Percentiles rank a stretch among this genome's conserved stretches.
These are phyloP conservation scores for Xylaria sp. DNA, from an alignment of 2,329 filamentous ascomycete genomes.

Conservation along the genomic window DNA sequence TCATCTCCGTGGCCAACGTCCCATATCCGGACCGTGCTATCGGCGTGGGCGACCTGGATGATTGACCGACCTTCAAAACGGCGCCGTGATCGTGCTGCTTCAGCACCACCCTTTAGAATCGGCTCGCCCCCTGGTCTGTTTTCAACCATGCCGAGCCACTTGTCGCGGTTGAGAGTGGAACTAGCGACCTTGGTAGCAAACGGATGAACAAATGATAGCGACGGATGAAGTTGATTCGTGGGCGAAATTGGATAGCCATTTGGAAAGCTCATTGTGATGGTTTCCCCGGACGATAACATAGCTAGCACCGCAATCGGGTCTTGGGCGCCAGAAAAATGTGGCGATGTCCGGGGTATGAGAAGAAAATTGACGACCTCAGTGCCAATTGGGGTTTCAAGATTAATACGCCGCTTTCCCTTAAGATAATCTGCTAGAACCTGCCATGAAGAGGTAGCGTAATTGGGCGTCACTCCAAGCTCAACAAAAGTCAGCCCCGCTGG, in stretches of 20 bases:
- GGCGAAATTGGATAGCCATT: conserved; percentile 90
- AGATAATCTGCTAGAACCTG: conserved; percentile 83
- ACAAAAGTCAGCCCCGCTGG: conserved; percentile 86
- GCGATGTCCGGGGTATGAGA: conserved; percentile 81
- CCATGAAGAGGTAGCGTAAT: conserved; percentile 93
- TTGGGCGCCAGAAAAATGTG: conserved; percentile 86
- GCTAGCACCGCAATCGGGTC: conserved; percentile 89
- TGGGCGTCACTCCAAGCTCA: conserved; percentile 87
- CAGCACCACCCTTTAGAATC: conserved; percentile 81
- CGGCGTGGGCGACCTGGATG: conserved; percentile 86
- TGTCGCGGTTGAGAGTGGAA: conserved; percentile 77
- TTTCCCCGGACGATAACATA: conserved; percentile 84
- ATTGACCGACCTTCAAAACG: conserved; percentile 86
- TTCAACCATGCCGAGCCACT: conserved; percentile 93
- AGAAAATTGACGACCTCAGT: conserved; percentile 83
- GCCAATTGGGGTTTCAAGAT: conserved; percentile 79
- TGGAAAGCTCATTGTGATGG: conserved; percentile 91
- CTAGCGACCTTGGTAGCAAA: conserved; percentile 80
- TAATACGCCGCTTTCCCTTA: conserved; percentile 75
- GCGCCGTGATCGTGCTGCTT: conserved; percentile 74
- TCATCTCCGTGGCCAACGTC: conserved; percentile 92
- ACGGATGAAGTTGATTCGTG: conserved; percentile 91
- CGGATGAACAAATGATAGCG: conserved; percentile 87
- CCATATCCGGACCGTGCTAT: conserved; percentile 92
- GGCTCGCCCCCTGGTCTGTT: conserved; percentile 80